These are phyloP conservation scores for Fraxinus baroniana DNA, from an alignment of 305 asterid species.

Conservation along the genomic window DNA sequence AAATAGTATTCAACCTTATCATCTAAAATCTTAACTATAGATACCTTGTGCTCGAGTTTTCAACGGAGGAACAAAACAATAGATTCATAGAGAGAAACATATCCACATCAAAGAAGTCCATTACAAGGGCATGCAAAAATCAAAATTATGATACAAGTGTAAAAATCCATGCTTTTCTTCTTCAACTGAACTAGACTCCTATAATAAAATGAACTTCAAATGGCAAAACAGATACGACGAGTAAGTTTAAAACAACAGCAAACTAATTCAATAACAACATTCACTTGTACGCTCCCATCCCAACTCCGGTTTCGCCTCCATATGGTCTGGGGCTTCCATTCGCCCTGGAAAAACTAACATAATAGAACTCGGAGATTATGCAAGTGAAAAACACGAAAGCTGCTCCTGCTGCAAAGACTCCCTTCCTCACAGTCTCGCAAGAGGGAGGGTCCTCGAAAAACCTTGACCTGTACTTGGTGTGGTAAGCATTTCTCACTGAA, in stretches of 20 bases:
- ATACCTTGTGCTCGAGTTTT: neutral
- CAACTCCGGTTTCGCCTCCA: conserved; percentile 64
- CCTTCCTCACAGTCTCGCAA: conserved; percentile 84
- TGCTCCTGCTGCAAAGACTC: conserved; percentile 96
- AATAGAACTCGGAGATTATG: conserved; percentile 69
- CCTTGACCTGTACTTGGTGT: conserved; percentile 59
- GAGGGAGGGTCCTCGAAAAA: conserved; percentile 52
- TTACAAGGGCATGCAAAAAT: conserved; percentile 19
- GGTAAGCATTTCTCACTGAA: conserved; percentile 91
- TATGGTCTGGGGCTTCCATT: conserved; percentile 38
- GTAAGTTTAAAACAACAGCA: conserved; percentile 10
- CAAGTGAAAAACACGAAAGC: conserved; percentile 71
- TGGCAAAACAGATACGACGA: neutral
- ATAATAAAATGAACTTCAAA: conserved; percentile 1
- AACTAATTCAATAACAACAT: conserved; percentile 7
- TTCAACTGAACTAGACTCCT: conserved; percentile 27
- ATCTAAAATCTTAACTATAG: neutral
- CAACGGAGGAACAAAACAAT: neutral
- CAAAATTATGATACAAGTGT: neutral
- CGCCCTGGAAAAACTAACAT: conserved; percentile 60
- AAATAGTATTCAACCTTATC: neutral
- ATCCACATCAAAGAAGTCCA: conserved; percentile 17
- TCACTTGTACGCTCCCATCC: conserved; percentile 77
- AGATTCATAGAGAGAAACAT: neutral
- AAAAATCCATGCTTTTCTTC: conserved; percentile 4